Evolutionary conservation across 768 basidiomycete species (phyloP), one percentile per base, ranked within the genome.

Genomic region (Lentinula sp.): DNA sequence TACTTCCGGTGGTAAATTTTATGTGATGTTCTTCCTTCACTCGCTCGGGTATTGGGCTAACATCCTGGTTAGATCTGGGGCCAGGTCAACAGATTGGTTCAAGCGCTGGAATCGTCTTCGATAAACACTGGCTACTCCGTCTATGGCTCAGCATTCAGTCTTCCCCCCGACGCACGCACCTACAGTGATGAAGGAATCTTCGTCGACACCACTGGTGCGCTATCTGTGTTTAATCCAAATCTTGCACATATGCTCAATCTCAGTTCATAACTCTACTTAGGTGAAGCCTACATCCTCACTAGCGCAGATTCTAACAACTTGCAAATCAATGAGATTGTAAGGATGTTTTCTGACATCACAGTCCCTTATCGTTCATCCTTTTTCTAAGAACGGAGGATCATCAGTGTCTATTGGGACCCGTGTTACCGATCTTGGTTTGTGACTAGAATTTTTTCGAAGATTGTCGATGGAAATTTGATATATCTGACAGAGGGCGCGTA

Each of bases 291-390:
- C 52, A 46, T 65, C 52, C 62, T 65, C 8, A 39, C 64, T 4
- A 65, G 64, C 39, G 64, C 64, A 4, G 64, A 65, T 42, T 65
- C 64, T 7, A 65, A 65, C 60, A 65, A 65, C 28, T 23, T 65
- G 6, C 64, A 65, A 52, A 43, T 63, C 53, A 61, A 65, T 23
- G 59, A 59, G 20, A 65, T 65, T 33, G 55, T 56, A 32, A 42
- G 41, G 8, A 9, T 5, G n/a, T 16, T 32, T 13, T 28, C 4
- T 13, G n/a, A 12, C 12, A 6, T 12, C 9, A 33, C 23, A 32
- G 6, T 5, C 41, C 2, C 28, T 43, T 15, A 7, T 43, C 8
- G 13, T 56, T 56, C 23, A 43, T n/a, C 15, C 23, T 43, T 6
- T 37, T 41, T 9, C 10, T 16, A 15, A 56, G 55, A 56, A 56